Base-by-base conservation (phyloP, 2,329 filamentous ascomycete species). In the Sphaerulina musiva region DNA sequence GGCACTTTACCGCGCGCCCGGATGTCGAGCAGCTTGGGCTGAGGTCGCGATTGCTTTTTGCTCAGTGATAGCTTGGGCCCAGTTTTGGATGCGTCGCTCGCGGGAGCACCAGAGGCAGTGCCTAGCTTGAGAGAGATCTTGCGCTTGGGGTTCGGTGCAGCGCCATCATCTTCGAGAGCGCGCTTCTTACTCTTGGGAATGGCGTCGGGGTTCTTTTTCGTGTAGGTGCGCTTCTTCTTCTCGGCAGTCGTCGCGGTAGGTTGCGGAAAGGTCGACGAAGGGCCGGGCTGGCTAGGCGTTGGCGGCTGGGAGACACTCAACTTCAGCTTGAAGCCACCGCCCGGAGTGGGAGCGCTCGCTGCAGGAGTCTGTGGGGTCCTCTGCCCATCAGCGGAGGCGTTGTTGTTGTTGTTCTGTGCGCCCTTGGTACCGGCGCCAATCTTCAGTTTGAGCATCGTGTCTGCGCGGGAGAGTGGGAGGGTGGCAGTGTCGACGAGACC, bases 31-130 rank as follows among this genome's bases (percentile, higher is more conserved):
- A 63, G 45, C 48, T 59, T 63, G 2, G 66, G 64, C 10, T 58
- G 55, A 4, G 61, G 49, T 2, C 60, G 44, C 5, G 59, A 57
- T 23, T 55, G 55, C 46, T 59, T 65, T 26, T 34, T 29, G 3
- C 39, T 23, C 9, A 82, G 76, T 64, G 83, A 85, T 54, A 88
- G 73, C 51, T 80, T 80, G 11, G 56, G 50, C 40, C 54, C 40
- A 14, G 6, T 36, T 11, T 40, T 6, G 5, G 26, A 29, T 29
- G 26, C 49, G 12, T 31, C 48, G 20, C 38, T n/a, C 5, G 44
- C 34, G 4, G 36, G n/a, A 17, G 46, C 42, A 17, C 42, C 32
- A 31, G 36, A 29, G 12, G 46, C 42, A 26, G 46, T 45, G n/a
- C 68, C 52, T 49, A 73, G 41, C 49, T 72, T 71, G 36, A 69